These are phyloP conservation scores for Lactarius evosmus DNA, from an alignment of 768 basidiomycete genomes.

Conservation along the genomic window DNA sequence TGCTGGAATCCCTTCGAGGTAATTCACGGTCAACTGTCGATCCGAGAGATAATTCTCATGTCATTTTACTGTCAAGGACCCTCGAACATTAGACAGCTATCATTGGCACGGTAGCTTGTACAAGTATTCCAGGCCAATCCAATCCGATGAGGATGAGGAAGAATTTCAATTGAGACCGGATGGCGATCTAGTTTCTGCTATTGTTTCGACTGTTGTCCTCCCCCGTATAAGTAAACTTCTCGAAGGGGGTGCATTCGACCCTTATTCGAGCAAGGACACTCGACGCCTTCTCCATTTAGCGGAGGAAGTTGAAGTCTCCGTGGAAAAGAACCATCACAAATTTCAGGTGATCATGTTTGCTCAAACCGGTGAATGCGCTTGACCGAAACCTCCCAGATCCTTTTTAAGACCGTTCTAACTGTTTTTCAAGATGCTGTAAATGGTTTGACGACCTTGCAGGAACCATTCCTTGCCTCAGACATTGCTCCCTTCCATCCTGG, in stretches of 20 bases:
- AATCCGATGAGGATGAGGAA: slow-evolving; percentile 36
- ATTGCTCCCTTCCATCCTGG: slow-evolving; percentile 67
- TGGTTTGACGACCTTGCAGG: slow-evolving; percentile 48
- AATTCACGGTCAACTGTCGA: slow-evolving; percentile 29
- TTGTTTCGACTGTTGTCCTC: slow-evolving; percentile 80
- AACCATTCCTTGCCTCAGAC: slow-evolving; percentile 46
- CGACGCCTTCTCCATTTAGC: slow-evolving; percentile 65
- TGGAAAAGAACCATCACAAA: slow-evolving; percentile 60
- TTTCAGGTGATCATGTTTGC: slow-evolving; percentile 49
- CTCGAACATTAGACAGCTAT: slow-evolving; percentile 68
- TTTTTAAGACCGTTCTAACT: slow-evolving; percentile 52
- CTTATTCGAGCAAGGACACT: slow-evolving; percentile 66
- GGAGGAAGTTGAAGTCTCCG: slow-evolving; percentile 76
- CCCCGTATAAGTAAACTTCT: slow-evolving; percentile 71
- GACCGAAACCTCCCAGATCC: slow-evolving; percentile 40
- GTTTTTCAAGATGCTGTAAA: slow-evolving; percentile 55
- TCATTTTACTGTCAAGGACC: slow-evolving; percentile 39
- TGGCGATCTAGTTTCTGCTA: slow-evolving; percentile 82
- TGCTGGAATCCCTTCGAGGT: slow-evolving; percentile 89
- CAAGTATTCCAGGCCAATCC: slow-evolving; percentile 53
- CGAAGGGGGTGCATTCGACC: slow-evolving; percentile 78
- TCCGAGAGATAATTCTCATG: neutral
- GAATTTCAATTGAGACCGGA: slow-evolving; percentile 70
- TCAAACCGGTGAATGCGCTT: neutral
- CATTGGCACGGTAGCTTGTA: slow-evolving; percentile 79